Conservation (phyloP, 169 alveolate species). For the Eimeria necatrix region DNA sequence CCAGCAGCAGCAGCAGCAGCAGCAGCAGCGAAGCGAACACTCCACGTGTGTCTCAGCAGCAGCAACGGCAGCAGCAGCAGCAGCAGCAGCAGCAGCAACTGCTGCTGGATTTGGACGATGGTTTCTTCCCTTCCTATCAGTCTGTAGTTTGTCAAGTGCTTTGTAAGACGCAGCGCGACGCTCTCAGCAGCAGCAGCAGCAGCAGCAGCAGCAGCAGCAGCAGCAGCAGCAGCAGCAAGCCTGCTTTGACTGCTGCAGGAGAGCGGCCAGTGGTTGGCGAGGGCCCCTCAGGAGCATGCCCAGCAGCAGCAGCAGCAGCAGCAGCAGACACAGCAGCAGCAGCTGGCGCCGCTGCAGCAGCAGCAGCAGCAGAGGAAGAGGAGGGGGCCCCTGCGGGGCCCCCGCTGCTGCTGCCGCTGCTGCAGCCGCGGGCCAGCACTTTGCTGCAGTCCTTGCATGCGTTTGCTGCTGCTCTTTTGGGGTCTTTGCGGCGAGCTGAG, state of each 20-base stretch:
- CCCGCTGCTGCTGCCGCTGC: background rate
- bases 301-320: background rate
- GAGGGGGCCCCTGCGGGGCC: background rate
- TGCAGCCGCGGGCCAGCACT: background rate
- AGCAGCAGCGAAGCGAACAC: conserved; percentile 6
- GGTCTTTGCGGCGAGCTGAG: background rate
- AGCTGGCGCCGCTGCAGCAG: too few species aligned
- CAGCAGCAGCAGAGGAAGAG: background rate
- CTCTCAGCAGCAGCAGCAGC: conserved; percentile 16
- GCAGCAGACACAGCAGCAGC: too few species aligned
- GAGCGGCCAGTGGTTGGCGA: background rate
- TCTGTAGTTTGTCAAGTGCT: background rate
- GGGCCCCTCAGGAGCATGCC: too few species aligned
- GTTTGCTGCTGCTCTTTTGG: conserved; percentile 4
- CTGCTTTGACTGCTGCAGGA: background rate
- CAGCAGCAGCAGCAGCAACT: conserved; percentile 22
- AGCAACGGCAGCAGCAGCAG: conserved; percentile 34
- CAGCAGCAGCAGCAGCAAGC: conserved; percentile 3
- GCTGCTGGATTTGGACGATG: background rate
- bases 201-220: conserved; percentile 52
- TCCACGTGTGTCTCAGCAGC: conserved; percentile 10
- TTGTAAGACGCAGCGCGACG: conserved; percentile 1
- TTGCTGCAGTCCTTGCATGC: background rate
- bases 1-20: conserved; percentile 30
- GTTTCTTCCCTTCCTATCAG: conserved; percentile 20